Base-by-base conservation (phyloP, 257 asterid species). In the Scutellaria baicalensis region DNA sequence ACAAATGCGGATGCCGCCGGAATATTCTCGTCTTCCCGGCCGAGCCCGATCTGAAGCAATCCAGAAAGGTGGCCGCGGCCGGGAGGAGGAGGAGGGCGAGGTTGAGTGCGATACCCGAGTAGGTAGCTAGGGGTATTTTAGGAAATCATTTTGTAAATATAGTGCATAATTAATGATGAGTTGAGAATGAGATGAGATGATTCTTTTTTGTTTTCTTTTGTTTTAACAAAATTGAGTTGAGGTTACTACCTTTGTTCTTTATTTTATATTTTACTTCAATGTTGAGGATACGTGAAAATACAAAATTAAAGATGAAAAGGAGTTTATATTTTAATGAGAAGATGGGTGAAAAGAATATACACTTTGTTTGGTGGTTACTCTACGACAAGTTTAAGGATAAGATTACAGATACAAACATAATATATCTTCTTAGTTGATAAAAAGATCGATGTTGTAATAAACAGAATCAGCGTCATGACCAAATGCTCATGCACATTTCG, bases 51-150 rank as follows among this genome's bases (percentile, higher is more conserved):
- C 42, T 56, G 49, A 69, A 36, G 67, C 70, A 68, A n/a, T 58
- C 79, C 44, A 59, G 79, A 33, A 78, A 72, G 44, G 80, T 45
- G 8, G 83, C 12, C 40, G 50, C 33, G 35, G 79, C 64, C 1
- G 71, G 71, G 0, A 56, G 70, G 58, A 43, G 77, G 75, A 13
- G 74, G 66, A 11, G 78, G 73, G 91, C 85, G 70, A 78, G 66
- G 56, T 77, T 93, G 76, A 87, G 69, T 14, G 87, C 90, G 40
- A 93, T 93, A 43, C 96, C 92, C 3, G 99, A 93, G 79, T 93
- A 85, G 33, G n/a, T n/a, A n/a, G n/a, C n/a, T 27, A 27, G 86
- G 76, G 83, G 74, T 64, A 9, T 52, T 77, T 75, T 77, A 35
- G 83, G 79, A 70, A 79, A 48, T 71, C 66, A 57, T 63, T 82